phyloP scores from a whole-genome alignment of 352 stramenopile species.

The Phytophthora brassicae region DNA sequence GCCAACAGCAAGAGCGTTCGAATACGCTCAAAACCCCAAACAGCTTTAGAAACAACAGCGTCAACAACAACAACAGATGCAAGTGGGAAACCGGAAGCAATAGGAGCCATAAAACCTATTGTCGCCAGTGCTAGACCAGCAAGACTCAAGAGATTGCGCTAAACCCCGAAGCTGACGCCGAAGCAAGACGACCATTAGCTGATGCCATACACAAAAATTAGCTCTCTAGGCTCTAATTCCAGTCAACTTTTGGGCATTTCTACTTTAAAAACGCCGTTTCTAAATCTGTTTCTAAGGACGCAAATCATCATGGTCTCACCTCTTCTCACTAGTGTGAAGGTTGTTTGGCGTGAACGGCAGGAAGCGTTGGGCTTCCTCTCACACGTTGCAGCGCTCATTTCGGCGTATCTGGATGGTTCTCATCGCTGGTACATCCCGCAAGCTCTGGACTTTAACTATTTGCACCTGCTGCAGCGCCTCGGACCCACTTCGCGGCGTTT shows the following conservation, averaged over 20 bases:
- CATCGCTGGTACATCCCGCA: conserved; percentile 32
- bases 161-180: background rate
- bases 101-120: conserved; percentile 11
- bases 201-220: too few species aligned
- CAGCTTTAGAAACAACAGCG: conserved; percentile 3
- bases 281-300: conserved; percentile 14
- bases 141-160: conserved; percentile 40
- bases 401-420: conserved; percentile 26
- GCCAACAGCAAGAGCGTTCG: conserved; percentile 26
- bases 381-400: conserved; percentile 33
- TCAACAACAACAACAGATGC: background rate
- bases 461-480: conserved; percentile 36
- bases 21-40: conserved; percentile 1
- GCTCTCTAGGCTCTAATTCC: too few species aligned
- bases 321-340: conserved; percentile 20
- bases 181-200: background rate
- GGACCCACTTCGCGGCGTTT: conserved; percentile 20
- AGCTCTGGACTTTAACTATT: conserved; percentile 30
- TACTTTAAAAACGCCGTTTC: too few species aligned
- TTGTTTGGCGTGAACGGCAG: conserved; percentile 29
- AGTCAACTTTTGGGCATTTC: too few species aligned
- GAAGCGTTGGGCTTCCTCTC: conserved; percentile 17
- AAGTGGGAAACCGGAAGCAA: conserved; percentile 5
- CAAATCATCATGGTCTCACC: conserved; percentile 13
- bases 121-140: conserved; percentile 28